Base-by-base conservation (phyloP, 2,329 filamentous ascomycete genomes). In the Aspergillus pseudoterreus region DNA sequence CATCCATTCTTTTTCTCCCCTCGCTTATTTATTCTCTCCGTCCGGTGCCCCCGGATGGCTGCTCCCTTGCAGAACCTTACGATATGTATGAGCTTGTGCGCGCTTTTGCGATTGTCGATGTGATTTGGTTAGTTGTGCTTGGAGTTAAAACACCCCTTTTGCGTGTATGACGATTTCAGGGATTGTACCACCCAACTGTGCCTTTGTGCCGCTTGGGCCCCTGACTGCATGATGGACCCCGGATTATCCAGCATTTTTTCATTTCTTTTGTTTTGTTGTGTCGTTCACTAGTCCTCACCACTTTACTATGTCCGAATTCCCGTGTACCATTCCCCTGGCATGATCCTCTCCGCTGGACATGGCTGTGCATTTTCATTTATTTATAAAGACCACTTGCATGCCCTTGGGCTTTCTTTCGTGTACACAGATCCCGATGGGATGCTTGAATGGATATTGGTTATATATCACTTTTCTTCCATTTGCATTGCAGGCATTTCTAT, bases 51-150 rank as follows among this genome's bases (percentile, higher is more conserved):
- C 45, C 49, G 35, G 39, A 54, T 46, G 46, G 57, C 55, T 54
- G 52, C 54, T 53, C 53, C 56, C 42, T 57, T 55, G 58, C 51
- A 50, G 55, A 58, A 56, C 43, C 58, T 62, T 58, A 70, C 62
- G 65, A 71, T 59, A 67, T 70, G 63, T 69, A 71, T 64, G 68
- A 70, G 65, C 64, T 61, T 66, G 63, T 66, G 67, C 65, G 66
- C 61, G 63, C 59, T 67, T 42, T 64, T 63, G 59, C 52, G 57
- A 62, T 51, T 51, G 49, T 57, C 51, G 55, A 53, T 55, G 53
- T 52, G 62, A 62, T 58, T 66, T 64, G 56, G 50, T 53, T 57
- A 56, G 52, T 50, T 54, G 49, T 49, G 50, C 22, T 58, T 60
- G 52, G 53, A 58, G 57, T 55, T 61, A 56, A 53, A 61, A 61